phyloP scores from a whole-genome alignment of 164 flowering plant species.

The Stephania yunnanensis region DNA sequence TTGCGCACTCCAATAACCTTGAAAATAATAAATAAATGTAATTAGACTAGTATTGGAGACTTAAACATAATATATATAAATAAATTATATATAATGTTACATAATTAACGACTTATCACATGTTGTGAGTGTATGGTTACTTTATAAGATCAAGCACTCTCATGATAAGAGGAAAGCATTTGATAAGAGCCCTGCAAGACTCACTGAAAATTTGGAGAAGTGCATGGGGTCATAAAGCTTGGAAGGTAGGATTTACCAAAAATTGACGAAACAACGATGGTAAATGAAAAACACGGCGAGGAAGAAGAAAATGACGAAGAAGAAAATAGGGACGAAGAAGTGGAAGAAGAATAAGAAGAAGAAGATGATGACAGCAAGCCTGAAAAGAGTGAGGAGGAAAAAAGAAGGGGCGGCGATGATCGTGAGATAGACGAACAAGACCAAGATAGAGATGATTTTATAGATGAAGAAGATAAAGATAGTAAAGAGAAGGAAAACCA shows the following conservation, averaged over 20 bases:
- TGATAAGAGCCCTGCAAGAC: slow-evolving; percentile 23
- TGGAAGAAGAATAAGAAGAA: slow-evolving; percentile 2
- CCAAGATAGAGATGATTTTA: slow-evolving; percentile 13
- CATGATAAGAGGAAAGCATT: slow-evolving; percentile 47
- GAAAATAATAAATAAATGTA: no score
- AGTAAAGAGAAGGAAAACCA: slow-evolving; percentile 26
- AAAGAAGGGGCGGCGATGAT: slow-evolving; percentile 12
- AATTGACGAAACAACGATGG: slow-evolving; percentile 28
- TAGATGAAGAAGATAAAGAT: slow-evolving; percentile 15
- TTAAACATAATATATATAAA: no score
- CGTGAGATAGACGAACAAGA: slow-evolving; percentile 13
- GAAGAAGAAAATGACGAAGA: slow-evolving; percentile 23
- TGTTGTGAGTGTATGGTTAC: slow-evolving; percentile 74
- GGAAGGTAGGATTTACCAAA: slow-evolving; percentile 77
- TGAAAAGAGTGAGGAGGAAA: slow-evolving; percentile 28
- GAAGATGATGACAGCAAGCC: slow-evolving; percentile 22
- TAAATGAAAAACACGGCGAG: slow-evolving; percentile 19
- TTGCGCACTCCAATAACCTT: no score
- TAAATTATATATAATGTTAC: no score
- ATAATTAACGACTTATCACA: slow-evolving; percentile 5
- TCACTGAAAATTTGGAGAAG: slow-evolving; percentile 24
- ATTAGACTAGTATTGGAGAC: no score
- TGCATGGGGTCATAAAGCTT: slow-evolving; percentile 33
- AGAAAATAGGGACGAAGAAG: not conserved
- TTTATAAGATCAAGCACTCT: slow-evolving; percentile 82